Percentiles rank a stretch among this genome's conserved stretches.
Conservation (phyloP, 257 asterid genomes). For the Primulina tabacum region DNA sequence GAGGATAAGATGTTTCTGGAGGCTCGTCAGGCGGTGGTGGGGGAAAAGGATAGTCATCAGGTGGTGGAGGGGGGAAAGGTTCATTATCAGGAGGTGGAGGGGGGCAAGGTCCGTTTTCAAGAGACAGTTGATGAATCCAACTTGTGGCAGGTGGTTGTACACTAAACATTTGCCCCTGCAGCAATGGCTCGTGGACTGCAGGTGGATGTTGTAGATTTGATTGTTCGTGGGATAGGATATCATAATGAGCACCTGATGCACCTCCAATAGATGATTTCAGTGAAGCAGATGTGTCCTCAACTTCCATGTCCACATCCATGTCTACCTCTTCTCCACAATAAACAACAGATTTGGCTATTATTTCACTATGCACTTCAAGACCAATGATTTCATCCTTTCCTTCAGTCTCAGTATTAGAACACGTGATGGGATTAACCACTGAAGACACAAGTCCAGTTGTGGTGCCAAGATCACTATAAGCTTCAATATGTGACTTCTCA, state of each 20-base stretch:
- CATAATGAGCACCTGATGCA: constrained; percentile 35
- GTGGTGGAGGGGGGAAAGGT: constrained; percentile 93
- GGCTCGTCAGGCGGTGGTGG: constrained; percentile 73
- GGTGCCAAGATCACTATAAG: constrained; percentile 30
- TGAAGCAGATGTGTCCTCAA: constrained; percentile 63
- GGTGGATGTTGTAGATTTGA: constrained; percentile 25
- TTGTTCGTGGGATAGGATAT: constrained; percentile 32
- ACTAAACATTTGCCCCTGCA: constrained; percentile 25
- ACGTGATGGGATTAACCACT: constrained; percentile 18
- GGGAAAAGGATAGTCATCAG: constrained; percentile 60
- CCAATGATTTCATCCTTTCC: constrained; percentile 33
- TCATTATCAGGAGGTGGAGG: constrained; percentile 90
- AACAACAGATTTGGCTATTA: constrained; percentile 29
- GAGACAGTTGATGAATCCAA: constrained; percentile 89
- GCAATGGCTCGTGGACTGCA: constrained; percentile 28
- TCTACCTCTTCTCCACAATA: constrained; percentile 68
- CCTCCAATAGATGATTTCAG: constrained; percentile 29
- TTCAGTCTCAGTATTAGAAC: constrained; percentile 28
- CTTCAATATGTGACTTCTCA: constrained; percentile 29
- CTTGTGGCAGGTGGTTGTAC: constrained; percentile 52
- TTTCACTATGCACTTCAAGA: constrained; percentile 34
- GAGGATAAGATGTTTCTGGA: constrained; percentile 52
- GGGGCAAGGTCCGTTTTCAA: constrained; percentile 76
- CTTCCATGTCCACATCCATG: constrained; percentile 99
- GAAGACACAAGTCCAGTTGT: constrained; percentile 27